Percentiles rank a stretch among this genome's conserved stretches.
These are phyloP conservation scores for Pistacia vera DNA, from an alignment of 345 rosid species.

Conservation along the genomic window DNA sequence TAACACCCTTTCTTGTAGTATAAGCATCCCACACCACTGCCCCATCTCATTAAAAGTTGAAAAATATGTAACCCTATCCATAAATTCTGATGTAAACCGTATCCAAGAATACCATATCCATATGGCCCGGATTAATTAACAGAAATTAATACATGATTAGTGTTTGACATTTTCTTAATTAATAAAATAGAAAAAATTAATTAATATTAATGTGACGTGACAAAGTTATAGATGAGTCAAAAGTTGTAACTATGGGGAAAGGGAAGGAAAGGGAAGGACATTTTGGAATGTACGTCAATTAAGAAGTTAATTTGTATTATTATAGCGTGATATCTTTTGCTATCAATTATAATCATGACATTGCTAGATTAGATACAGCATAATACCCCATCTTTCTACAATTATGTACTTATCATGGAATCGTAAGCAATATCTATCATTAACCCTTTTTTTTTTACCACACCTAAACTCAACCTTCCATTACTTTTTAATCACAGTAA, in stretches of 20 bases:
- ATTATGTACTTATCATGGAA: conserved; percentile 31
- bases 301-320: conserved; percentile 15
- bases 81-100: conserved; percentile 2
- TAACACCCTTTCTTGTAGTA: conserved; percentile 28
- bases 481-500: neutral
- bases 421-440: conserved; percentile 10
- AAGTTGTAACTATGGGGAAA: conserved; percentile 1
- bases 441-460: neutral
- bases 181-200: neutral
- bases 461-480: conserved; percentile 21
- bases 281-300: conserved; percentile 21
- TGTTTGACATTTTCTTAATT: conserved; percentile 10
- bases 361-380: conserved; percentile 24
- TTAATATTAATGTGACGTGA: neutral
- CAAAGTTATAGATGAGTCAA: conserved; percentile 17
- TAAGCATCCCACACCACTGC: conserved; percentile 36
- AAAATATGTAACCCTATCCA: neutral
- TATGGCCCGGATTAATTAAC: too few species aligned
- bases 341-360: conserved; percentile 32
- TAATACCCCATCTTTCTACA: conserved; percentile 16
- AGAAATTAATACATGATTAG: too few species aligned
- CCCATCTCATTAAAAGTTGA: conserved; percentile 13
- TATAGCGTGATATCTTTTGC: conserved; percentile 22
- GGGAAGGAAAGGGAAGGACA: conserved; percentile 13
- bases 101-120: too few species aligned